Evolutionary conservation across 176 grass and related monocot species (phyloP).

Genomic region (Pharus latifolius): DNA sequence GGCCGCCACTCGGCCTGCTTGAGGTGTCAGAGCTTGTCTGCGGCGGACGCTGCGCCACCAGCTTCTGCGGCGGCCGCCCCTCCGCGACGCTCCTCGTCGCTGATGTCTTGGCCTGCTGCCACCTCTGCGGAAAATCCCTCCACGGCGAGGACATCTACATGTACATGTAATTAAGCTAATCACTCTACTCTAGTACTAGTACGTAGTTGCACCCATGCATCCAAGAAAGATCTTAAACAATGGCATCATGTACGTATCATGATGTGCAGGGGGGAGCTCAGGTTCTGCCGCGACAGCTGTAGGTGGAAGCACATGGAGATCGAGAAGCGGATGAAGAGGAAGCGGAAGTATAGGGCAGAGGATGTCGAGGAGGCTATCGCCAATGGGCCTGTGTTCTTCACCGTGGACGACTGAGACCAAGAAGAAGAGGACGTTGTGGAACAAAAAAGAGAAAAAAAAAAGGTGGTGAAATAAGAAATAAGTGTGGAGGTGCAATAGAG

Average conservation of each 20-base stretch:
- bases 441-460: too few species aligned
- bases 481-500: too few species aligned
- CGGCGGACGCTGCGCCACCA: neutral
- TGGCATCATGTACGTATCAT: too few species aligned
- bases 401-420: neutral
- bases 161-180: conserved; percentile 32
- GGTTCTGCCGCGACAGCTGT: conserved; percentile 42
- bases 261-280: conserved; percentile 39
- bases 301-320: conserved; percentile 23
- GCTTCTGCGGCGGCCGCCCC: neutral
- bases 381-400: conserved; percentile 34
- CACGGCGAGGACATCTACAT: conserved; percentile 33
- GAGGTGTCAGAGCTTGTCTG: neutral
- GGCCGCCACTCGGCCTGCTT: neutral
- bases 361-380: too few species aligned
- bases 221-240: too few species aligned
- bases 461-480: too few species aligned
- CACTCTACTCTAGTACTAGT: neutral
- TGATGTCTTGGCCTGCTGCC: conserved; percentile 23
- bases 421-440: too few species aligned
- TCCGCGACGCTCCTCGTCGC: neutral
- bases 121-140: conserved; percentile 20
- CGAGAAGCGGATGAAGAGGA: neutral
- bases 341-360: neutral
- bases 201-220: too few species aligned